These are phyloP conservation scores for Corrigiola litoralis DNA, from an alignment of 179 eudicot species.

Conservation along the genomic window DNA sequence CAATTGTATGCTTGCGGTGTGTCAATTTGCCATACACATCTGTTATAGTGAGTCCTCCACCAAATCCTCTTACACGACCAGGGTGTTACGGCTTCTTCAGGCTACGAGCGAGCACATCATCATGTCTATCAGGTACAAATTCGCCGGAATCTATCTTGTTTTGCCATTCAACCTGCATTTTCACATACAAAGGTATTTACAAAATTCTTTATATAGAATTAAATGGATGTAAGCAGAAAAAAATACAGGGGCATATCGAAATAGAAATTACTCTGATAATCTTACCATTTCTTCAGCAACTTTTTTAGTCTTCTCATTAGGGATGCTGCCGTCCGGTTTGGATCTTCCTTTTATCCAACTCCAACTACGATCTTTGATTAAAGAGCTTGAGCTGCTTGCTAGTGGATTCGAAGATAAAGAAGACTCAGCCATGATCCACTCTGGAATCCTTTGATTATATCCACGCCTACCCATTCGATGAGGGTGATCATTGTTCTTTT, in stretches of 20 bases:
- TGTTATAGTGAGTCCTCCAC: constrained; percentile 1
- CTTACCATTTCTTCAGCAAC: background rate
- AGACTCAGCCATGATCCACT: background rate
- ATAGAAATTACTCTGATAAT: no score
- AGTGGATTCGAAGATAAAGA: background rate
- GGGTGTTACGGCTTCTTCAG: background rate
- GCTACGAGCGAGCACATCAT: background rate
- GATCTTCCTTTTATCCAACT: background rate
- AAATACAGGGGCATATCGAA: no score
- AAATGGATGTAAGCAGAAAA: no score
- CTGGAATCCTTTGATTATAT: background rate
- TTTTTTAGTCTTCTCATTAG: constrained; percentile 1
- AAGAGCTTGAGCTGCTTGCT: background rate
- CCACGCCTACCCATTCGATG: background rate
- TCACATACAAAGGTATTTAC: no score
- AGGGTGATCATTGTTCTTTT: background rate
- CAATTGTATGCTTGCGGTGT: no score
- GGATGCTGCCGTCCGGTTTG: background rate
- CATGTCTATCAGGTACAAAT: background rate
- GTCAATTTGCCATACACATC: constrained; percentile 1
- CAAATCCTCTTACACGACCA: background rate
- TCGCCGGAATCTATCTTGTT: background rate
- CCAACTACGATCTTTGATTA: background rate
- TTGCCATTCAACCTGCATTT: background rate
- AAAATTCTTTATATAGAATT: no score